phyloP scores from a whole-genome alignment of 2,329 filamentous ascomycete species.

The Clonostachys solani region DNA sequence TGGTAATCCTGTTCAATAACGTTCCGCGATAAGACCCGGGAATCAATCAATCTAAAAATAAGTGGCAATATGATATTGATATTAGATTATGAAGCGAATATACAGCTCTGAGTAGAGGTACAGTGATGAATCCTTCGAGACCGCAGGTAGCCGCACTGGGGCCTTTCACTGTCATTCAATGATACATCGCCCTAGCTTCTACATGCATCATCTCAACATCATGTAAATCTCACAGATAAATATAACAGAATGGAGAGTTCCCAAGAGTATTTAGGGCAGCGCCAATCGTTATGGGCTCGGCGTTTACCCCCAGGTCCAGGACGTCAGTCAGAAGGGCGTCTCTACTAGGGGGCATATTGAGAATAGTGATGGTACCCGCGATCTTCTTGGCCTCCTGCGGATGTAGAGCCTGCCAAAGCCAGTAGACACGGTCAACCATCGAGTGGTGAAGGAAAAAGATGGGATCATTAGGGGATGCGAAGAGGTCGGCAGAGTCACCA shows the following conservation, averaged over 20 bases:
- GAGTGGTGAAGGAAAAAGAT: conserved; percentile 16
- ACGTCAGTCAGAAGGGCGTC: conserved; percentile 10
- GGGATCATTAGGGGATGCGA: conserved; percentile 18
- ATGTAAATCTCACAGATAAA: conserved; percentile 9
- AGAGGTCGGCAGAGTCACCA: conserved; percentile 23
- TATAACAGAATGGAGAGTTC: conserved; percentile 17
- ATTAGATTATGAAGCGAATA: too few species aligned
- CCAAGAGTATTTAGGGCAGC: conserved; percentile 13
- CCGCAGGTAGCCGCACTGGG: too few species aligned
- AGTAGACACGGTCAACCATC: conserved; percentile 17
- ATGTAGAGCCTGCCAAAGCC: conserved; percentile 11
- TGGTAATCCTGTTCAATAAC: too few species aligned
- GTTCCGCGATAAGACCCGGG: too few species aligned
- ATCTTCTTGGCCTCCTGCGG: conserved; percentile 6
- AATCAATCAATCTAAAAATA: too few species aligned
- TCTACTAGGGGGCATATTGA: conserved; percentile 8
- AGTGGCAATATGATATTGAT: too few species aligned
- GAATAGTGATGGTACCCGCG: conserved; percentile 8
- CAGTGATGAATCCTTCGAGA: too few species aligned
- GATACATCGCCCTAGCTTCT: too few species aligned
- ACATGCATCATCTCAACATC: too few species aligned
- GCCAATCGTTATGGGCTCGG: conserved; percentile 8
- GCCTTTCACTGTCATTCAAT: too few species aligned
- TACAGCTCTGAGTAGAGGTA: too few species aligned
- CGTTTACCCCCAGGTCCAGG: conserved; percentile 12